phyloP scores from a whole-genome alignment of 805 yeast species.

The Candida insectorum region DNA sequence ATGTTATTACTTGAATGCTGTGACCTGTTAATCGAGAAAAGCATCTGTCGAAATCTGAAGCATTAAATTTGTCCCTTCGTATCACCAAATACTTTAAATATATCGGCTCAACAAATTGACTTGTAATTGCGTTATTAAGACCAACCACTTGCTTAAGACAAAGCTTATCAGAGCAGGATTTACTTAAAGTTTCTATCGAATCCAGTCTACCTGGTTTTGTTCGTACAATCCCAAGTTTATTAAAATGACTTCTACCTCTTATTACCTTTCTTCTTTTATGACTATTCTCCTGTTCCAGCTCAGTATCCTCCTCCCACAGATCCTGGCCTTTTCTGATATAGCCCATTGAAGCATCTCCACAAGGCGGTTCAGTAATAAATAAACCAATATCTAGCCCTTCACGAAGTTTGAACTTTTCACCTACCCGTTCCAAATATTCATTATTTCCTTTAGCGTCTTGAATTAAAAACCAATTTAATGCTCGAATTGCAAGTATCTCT shows the following conservation, averaged over 20 bases:
- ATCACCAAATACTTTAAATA: conserved; percentile 50
- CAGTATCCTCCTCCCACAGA: conserved; percentile 19
- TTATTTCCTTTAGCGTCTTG: conserved; percentile 30
- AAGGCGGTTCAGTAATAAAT: conserved; percentile 74
- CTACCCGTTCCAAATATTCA: conserved; percentile 13
- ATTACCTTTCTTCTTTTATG: conserved; percentile 5
- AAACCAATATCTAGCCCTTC: conserved; percentile 47
- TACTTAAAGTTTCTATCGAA: conserved; percentile 66
- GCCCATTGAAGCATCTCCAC: conserved; percentile 84
- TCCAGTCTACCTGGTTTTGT: conserved; percentile 93
- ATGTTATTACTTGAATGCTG: conserved; percentile 21
- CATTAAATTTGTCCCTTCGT: conserved; percentile 27
- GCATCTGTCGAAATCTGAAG: conserved; percentile 37
- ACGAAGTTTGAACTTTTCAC: conserved; percentile 27
- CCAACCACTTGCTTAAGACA: conserved; percentile 60
- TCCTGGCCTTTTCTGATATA: conserved; percentile 15
- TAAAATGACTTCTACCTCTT: conserved; percentile 66
- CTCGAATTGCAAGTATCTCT: conserved; percentile 70
- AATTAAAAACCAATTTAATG: conserved; percentile 60
- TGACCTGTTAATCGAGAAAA: conserved; percentile 21
- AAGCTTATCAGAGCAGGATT: conserved; percentile 87
- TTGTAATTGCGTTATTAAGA: conserved; percentile 45
- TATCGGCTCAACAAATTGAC: conserved; percentile 26
- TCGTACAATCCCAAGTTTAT: conserved; percentile 61
- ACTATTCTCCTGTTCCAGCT: conserved; percentile 1